phyloP scores from a whole-genome alignment of 352 stramenopile species.

The Plasmopara halstedii region DNA sequence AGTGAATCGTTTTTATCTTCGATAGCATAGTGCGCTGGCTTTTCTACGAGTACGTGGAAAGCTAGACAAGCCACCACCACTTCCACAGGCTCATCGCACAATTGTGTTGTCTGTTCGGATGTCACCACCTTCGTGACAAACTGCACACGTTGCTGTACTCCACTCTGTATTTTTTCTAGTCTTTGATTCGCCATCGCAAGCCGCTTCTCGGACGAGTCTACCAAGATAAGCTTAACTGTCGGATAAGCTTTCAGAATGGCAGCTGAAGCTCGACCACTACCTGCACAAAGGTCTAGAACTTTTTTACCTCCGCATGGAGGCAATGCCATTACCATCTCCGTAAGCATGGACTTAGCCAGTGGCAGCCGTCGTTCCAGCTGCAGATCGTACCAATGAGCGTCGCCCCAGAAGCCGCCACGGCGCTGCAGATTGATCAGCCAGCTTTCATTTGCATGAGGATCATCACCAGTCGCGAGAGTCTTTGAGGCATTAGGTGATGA shows the following conservation, averaged over 20 bases:
- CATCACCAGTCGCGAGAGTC: neutral
- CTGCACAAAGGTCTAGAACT: slow-evolving; percentile 61
- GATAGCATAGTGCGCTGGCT: slow-evolving; percentile 37
- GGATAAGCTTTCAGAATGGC: slow-evolving; percentile 58
- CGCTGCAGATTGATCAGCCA: slow-evolving; percentile 59
- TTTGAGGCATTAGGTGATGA: neutral
- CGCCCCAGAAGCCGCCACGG: slow-evolving; percentile 61
- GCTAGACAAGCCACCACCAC: slow-evolving; percentile 58
- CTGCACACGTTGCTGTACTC: slow-evolving; percentile 1
- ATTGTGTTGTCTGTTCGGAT: slow-evolving; percentile 10
- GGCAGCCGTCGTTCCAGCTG: slow-evolving; percentile 52
- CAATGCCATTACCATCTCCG: slow-evolving; percentile 50
- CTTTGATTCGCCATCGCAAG: slow-evolving; percentile 43
- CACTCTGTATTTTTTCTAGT: slow-evolving; percentile 14
- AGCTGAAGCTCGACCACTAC: slow-evolving; percentile 46
- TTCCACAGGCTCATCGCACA: slow-evolving; percentile 29
- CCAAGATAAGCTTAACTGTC: slow-evolving; percentile 37
- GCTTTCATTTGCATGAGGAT: slow-evolving; percentile 7
- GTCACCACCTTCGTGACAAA: slow-evolving; percentile 18
- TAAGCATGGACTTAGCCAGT: slow-evolving; percentile 48
- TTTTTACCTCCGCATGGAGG: slow-evolving; percentile 49
- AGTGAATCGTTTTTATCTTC: neutral
- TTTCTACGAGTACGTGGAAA: slow-evolving; percentile 58
- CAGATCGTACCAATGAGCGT: slow-evolving; percentile 75
- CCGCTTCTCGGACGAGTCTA: slow-evolving; percentile 51